phyloP scores from a whole-genome alignment of 2,329 filamentous ascomycete species.

The Chaetomium strumarium region DNA sequence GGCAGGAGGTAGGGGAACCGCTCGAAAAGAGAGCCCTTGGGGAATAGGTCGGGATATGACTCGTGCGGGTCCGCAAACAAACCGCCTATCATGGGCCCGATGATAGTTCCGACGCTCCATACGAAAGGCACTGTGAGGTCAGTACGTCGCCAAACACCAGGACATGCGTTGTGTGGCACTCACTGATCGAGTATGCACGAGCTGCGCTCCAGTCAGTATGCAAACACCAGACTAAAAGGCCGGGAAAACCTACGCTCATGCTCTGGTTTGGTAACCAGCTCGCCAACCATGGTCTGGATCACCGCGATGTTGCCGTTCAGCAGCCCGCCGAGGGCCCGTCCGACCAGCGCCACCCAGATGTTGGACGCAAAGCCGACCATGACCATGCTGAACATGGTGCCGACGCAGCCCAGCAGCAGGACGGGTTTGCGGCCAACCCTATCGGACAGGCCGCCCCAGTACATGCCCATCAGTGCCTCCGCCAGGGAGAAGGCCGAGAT shows the following conservation, averaged over 20 bases:
- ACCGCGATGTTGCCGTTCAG: slow-evolving; percentile 90
- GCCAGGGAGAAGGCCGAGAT: slow-evolving; percentile 81
- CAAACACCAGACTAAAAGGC: not conserved
- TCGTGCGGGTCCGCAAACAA: slow-evolving; percentile 73
- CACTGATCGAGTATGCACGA: slow-evolving; percentile 72
- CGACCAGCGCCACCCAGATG: slow-evolving; percentile 75
- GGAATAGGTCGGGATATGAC: slow-evolving; percentile 67
- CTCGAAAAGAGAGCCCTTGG: slow-evolving; percentile 62
- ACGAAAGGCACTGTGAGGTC: slow-evolving; percentile 66
- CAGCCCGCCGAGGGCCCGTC: slow-evolving; percentile 70
- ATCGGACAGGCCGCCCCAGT: slow-evolving; percentile 81
- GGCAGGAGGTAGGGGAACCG: slow-evolving; percentile 82
- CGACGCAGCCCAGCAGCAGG: slow-evolving; percentile 71
- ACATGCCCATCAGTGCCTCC: slow-evolving; percentile 79
- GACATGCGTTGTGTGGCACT: slow-evolving; percentile 1
- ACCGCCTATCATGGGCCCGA: slow-evolving; percentile 83
- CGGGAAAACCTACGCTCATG: slow-evolving; percentile 66
- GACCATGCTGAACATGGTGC: slow-evolving; percentile 77
- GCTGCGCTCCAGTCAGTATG: slow-evolving; percentile 42
- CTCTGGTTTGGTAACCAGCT: slow-evolving; percentile 75
- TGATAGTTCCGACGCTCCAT: slow-evolving; percentile 84
- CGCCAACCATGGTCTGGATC: slow-evolving; percentile 88
- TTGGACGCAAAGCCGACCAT: slow-evolving; percentile 77
- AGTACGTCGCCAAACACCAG: not conserved
- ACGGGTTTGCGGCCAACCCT: slow-evolving; percentile 79